Evolutionary conservation across 345 rosid species (phyloP), one percentile per base, ranked within the genome.

Genomic region (Salix arbutifolia): DNA sequence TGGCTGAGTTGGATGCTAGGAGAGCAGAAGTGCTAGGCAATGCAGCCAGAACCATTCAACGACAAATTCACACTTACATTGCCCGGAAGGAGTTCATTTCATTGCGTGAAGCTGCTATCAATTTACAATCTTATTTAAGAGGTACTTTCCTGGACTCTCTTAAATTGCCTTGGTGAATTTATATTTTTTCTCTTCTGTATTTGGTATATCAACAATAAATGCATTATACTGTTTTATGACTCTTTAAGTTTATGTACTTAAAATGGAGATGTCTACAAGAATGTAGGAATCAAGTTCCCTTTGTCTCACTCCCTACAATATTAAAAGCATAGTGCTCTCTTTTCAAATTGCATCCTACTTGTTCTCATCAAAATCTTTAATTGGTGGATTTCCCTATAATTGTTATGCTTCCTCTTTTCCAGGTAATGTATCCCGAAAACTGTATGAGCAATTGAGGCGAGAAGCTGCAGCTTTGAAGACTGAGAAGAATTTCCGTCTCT

Each of bases 1-100:
- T 94, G 98, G 98, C 98, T 73, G 94, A 92, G 80, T 81, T 94
- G 86, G 98, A 94, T 85, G 87, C 98, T 71, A 89, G 98, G 87
- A 92, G 98, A 84, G 90, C 98, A 60, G 97, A 90, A 88, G 93
- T 94, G 69, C 96, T 94, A 53, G 97, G 98, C 73, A 89, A 89
- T 92, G 98, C 98, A 7, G 98, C 98, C 68, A 90, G 87, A 88
- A 90, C 80, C 85, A 87, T 94, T 78, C 98, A 94, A 87, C 88
- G 91, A 80, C 94, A 87, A 72, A 87, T 85, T 74, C 89, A 90
- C 37, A 92, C 97, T 72, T 91, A 87, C 74, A 91, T 91, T 74
- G 93, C 97, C 4, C 81, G 88, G 25, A 94, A 89, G 87, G 94
- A 94, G 82, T 94, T 92, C 78, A 74, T 88, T 80, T 86, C 83